These are phyloP conservation scores for Thyridium curvatum DNA, from an alignment of 2,329 filamentous ascomycete genomes.

Conservation along the genomic window DNA sequence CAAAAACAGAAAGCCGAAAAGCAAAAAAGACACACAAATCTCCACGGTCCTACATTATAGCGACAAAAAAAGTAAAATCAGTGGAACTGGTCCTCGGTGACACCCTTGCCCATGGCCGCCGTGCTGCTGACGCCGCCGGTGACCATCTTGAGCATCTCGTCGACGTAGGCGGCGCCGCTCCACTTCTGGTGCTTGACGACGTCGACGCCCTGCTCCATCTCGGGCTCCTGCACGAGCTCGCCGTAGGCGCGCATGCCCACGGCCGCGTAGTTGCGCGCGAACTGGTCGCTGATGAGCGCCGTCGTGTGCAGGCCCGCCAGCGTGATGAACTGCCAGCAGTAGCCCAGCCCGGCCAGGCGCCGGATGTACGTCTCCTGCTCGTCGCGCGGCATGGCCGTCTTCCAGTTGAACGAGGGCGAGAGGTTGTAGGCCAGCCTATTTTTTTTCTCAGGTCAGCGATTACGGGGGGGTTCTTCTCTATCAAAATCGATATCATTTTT, in stretches of 20 bases:
- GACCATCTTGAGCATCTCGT: slow-evolving; percentile 96
- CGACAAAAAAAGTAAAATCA: slow-evolving; percentile 15
- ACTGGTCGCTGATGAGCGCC: slow-evolving; percentile 84
- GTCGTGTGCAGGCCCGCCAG: slow-evolving; percentile 94
- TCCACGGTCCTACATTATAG: no score
- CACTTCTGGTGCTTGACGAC: slow-evolving; percentile 99
- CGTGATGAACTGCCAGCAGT: slow-evolving; percentile 99
- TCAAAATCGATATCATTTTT: no score
- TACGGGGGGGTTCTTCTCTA: no score
- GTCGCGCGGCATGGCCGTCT: slow-evolving; percentile 82
- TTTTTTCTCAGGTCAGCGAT: slow-evolving; percentile 3
- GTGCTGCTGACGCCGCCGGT: slow-evolving; percentile 87
- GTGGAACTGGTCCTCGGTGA: slow-evolving; percentile 96
- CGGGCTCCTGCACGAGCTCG: slow-evolving; percentile 94
- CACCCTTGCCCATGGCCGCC: slow-evolving; percentile 93
- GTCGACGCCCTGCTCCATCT: slow-evolving; percentile 85
- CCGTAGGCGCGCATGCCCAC: slow-evolving; percentile 94
- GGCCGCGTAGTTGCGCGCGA: slow-evolving; percentile 73
- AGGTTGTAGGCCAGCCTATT: slow-evolving; percentile 91
- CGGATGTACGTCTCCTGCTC: slow-evolving; percentile 98
- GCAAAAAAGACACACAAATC: no score
- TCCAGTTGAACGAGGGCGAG: slow-evolving; percentile 99
- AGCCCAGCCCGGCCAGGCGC: slow-evolving; percentile 78
- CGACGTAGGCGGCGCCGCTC: slow-evolving; percentile 90
- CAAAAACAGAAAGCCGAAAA: neutral